A percentile compares a stretch with the other conserved stretches of the same genome.
Conservation (phyloP, 495 filamentous ascomycete genomes). For the Penicillium fimorum region DNA sequence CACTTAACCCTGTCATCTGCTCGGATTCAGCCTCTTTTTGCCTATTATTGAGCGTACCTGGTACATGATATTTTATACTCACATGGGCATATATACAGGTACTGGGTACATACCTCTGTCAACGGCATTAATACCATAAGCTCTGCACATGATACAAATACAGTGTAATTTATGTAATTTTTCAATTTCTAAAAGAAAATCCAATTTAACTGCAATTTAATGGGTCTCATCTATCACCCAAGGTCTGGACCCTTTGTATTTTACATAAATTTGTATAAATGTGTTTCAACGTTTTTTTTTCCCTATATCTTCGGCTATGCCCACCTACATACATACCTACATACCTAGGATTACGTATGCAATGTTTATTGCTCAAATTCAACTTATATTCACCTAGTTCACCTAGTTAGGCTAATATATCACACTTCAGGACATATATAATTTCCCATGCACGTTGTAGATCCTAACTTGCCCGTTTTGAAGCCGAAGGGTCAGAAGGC, state of each 20-base stretch:
- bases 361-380: constrained; percentile 5
- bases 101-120: not conserved
- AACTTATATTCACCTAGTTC: too few species aligned
- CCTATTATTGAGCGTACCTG: not conserved
- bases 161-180: not conserved
- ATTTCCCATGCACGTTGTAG: constrained; percentile 1
- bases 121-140: not conserved
- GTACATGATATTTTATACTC: not conserved
- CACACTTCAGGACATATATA: not conserved
- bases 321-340: not conserved
- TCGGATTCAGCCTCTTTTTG: not conserved
- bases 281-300: not conserved
- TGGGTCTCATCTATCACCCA: not conserved
- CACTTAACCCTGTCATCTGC: not conserved
- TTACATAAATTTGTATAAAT: not conserved
- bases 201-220: not conserved
- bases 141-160: not conserved
- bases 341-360: not conserved
- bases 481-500: constrained; percentile 9
- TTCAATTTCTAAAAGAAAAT: not conserved
- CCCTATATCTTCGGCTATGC: not conserved
- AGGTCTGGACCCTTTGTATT: not conserved
- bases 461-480: not conserved
- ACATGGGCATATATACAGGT: not conserved
- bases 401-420: not conserved